Conservation (phyloP, 1,284 basidiomycete genomes). For the Laetiporus sulphureus region DNA sequence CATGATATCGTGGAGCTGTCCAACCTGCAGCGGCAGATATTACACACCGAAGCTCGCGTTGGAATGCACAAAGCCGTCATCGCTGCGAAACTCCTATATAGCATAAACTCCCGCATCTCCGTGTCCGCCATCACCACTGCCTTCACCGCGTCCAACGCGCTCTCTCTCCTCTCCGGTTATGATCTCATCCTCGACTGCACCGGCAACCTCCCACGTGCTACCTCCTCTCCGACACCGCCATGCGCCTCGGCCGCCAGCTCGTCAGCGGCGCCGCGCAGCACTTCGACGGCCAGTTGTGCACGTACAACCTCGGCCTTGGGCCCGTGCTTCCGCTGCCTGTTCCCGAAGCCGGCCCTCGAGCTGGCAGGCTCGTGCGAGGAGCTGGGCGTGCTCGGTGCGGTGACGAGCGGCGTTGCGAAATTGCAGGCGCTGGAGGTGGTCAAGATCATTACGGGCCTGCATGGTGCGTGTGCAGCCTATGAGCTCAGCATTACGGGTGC, state of each 20-base stretch:
- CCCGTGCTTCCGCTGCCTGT: conserved; percentile 94
- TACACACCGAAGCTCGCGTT: conserved; percentile 80
- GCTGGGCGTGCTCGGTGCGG: conserved; percentile 83
- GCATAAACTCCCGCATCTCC: conserved; percentile 63
- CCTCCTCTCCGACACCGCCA: conserved; percentile 88
- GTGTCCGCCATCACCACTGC: conserved; percentile 48
- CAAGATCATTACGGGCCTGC: conserved; percentile 69
- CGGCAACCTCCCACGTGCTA: conserved; percentile 92
- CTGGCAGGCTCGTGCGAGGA: conserved; percentile 81
- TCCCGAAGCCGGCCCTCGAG: conserved; percentile 68
- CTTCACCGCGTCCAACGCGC: conserved; percentile 57
- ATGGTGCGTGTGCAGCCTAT: conserved; percentile 42
- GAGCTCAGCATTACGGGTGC: neutral
- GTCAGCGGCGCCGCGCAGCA: conserved; percentile 93
- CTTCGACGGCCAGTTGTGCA: conserved; percentile 85
- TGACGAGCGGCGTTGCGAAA: conserved; percentile 89
- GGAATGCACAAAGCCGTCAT: conserved; percentile 83
- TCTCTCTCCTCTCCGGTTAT: conserved; percentile 51
- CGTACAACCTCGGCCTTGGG: conserved; percentile 78
- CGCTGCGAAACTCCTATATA: conserved; percentile 51
- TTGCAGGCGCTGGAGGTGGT: conserved; percentile 90
- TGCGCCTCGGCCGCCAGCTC: conserved; percentile 68
- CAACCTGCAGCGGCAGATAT: conserved; percentile 91
- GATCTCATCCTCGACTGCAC: conserved; percentile 92
- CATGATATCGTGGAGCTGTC: conserved; percentile 88